These are phyloP conservation scores for Sabuloglossum arenarium DNA, from an alignment of 495 filamentous ascomycete genomes.

Conservation along the genomic window DNA sequence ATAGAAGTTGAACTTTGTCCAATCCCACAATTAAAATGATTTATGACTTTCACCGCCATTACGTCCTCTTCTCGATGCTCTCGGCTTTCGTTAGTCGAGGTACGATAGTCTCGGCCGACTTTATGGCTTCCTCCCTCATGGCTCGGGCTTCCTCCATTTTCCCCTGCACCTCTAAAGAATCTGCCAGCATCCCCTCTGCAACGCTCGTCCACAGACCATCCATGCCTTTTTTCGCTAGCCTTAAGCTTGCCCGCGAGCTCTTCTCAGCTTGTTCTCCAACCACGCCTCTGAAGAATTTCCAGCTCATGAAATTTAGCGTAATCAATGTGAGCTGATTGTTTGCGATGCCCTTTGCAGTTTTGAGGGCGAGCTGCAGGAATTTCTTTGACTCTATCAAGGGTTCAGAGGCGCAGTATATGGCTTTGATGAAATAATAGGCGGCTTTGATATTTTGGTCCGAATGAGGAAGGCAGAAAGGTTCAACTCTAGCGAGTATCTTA, in stretches of 20 bases:
- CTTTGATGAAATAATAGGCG: constrained; percentile 59
- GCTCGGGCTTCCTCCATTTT: constrained; percentile 36
- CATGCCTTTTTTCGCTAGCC: constrained; percentile 51
- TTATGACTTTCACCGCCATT: not conserved
- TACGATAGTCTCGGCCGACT: constrained; percentile 8
- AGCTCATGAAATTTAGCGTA: constrained; percentile 66
- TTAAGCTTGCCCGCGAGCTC: constrained; percentile 51
- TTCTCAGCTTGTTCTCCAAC: constrained; percentile 84
- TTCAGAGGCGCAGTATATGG: constrained; percentile 34
- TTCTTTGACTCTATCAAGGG: constrained; percentile 57
- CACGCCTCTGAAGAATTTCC: constrained; percentile 63
- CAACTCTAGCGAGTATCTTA: constrained; percentile 38
- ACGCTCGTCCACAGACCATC: constrained; percentile 75
- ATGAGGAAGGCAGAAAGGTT: constrained; percentile 43
- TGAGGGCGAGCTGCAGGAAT: constrained; percentile 45
- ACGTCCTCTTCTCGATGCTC: not conserved
- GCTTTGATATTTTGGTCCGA: constrained; percentile 52
- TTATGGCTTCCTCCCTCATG: constrained; percentile 10
- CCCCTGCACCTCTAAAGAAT: constrained; percentile 53
- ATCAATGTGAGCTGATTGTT: constrained; percentile 63
- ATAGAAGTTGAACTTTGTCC: not conserved
- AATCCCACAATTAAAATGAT: not conserved
- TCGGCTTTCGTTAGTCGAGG: not conserved
- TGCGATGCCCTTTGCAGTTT: constrained; percentile 29
- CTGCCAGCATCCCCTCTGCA: constrained; percentile 56